Percentiles rank a stretch among this genome's conserved stretches.
Conservation (phyloP, 202 grass and related monocot genomes). For the Bolboschoenoplectus hybrid region DNA sequence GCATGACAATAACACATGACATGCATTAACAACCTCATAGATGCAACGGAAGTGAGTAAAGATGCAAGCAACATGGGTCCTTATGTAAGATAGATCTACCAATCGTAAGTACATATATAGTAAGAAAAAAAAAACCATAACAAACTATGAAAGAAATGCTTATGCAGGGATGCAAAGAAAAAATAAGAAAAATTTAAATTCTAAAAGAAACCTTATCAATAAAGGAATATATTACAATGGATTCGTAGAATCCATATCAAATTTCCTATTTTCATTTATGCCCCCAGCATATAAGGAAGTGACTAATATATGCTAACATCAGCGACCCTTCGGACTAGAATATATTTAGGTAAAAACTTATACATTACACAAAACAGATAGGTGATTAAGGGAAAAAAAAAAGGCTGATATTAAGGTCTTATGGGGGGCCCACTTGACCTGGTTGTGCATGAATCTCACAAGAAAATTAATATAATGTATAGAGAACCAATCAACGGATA, state of each 20-base stretch:
- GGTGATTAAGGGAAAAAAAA: neutral
- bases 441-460: neutral
- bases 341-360: neutral
- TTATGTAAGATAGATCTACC: neutral
- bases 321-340: neutral
- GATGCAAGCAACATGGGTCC: conserved; percentile 42
- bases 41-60: conserved; percentile 16
- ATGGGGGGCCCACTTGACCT: conserved; percentile 8
- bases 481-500: neutral
- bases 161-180: neutral
- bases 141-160: conserved; percentile 24
- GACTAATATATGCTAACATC: conserved; percentile 19
- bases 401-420: neutral
- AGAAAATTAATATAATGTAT: neutral
- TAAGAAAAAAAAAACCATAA: conserved; percentile 32
- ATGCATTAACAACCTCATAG: conserved; percentile 36
- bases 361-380: neutral
- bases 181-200: neutral
- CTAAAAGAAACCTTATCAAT: neutral
- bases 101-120: conserved; percentile 34
- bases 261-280: neutral
- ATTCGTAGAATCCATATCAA: neutral
- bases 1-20: conserved; percentile 23
- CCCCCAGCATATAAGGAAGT: neutral
- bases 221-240: neutral